Evolutionary conservation across 352 stramenopile species (phyloP), one percentile per base, ranked within the genome.

Genomic region (Pythium dissotocum): DNA sequence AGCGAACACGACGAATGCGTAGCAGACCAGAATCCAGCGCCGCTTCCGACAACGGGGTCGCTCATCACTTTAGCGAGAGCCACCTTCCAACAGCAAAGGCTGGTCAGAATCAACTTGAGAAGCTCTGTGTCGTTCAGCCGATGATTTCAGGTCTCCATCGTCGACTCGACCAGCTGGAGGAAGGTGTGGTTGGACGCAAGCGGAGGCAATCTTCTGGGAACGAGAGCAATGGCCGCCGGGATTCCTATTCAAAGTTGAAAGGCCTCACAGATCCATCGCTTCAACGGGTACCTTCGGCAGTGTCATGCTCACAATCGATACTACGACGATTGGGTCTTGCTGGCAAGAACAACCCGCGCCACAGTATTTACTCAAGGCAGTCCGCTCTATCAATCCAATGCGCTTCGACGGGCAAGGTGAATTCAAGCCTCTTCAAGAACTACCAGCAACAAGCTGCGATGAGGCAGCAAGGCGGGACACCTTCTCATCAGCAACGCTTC

Each of bases 401-500:
- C 16, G 53, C 35, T 26, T 32, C 56, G 36, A 53, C 35, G 21
- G 38, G 36, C 35, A 52, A 60, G 35, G 10, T 54, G 16, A 63
- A 54, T 38, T 63, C 57, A 4, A 63, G 54, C 18, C 21, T 63
- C 2, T 55, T 52, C n/a, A 42, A 26, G 38, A 44, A 57, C 58
- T 33, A 65, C 65, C 6, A 76, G 57, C 33, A 69, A 52, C 2
- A 63, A 58, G 26, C 36, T 58, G 28, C 60, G 56, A 21, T 38
- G 10, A 63, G 30, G 40, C 36, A 55, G 12, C 36, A 28, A 24
- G 18, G 33, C 6, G 16, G 30, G 12, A 18, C 40, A 33, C 54
- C 14, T n/a, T 46, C 65, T 9, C 62, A 72, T 18, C 62, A 80
- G 6, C 69, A 86, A 24, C 70, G 76, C 2, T 82, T 86, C 32